phyloP scores from a whole-genome alignment of 78 protist genomes.

The Dictyostelium capitatum region DNA sequence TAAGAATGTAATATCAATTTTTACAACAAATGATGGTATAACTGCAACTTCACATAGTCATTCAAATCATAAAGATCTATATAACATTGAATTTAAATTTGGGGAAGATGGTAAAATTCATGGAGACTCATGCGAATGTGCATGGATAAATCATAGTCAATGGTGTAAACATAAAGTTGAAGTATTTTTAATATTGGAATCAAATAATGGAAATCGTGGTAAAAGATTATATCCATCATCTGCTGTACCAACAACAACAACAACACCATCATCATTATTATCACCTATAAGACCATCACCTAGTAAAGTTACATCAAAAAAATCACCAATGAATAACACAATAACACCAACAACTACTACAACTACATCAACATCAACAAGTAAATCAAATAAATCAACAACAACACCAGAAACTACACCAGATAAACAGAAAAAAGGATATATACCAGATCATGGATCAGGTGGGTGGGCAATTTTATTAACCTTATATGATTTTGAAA shows the following conservation, averaged over 20 bases:
- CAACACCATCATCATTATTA: background rate
- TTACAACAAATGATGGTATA: background rate
- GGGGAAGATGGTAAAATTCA: background rate
- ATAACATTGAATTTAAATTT: background rate
- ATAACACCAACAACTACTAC: background rate
- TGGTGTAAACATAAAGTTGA: slow-evolving; percentile 38
- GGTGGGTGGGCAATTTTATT: slow-evolving; percentile 53
- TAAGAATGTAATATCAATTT: background rate
- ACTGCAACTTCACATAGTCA: background rate
- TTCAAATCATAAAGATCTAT: background rate
- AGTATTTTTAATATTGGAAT: background rate
- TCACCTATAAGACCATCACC: background rate
- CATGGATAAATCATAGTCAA: background rate
- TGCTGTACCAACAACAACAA: background rate
- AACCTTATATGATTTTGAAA: background rate
- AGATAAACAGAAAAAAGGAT: background rate
- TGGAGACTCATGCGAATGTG: background rate
- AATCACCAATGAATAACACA: background rate
- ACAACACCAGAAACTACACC: background rate
- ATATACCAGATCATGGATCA: slow-evolving; percentile 11
- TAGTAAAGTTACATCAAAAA: background rate
- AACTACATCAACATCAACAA: background rate
- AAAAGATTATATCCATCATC: background rate
- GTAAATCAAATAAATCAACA: background rate
- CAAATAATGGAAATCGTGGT: background rate